Evolutionary conservation across 1,284 basidiomycete genomes (phyloP).

Genomic region (Ceratobasidium sp.): DNA sequence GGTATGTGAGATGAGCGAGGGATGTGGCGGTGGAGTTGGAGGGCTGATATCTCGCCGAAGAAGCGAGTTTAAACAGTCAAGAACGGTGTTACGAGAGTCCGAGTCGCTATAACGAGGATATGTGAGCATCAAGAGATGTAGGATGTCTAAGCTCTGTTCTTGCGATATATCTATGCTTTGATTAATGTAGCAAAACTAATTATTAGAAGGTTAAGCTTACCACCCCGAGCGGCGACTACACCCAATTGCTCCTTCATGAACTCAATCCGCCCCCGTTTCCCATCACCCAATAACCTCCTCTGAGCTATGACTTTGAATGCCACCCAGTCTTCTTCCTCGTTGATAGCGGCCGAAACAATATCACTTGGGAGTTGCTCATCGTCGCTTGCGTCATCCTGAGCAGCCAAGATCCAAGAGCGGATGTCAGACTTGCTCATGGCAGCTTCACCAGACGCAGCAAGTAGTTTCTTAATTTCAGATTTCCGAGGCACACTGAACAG

Average conservation of each 20-base stretch:
- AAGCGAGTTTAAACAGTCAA: conserved; percentile 56
- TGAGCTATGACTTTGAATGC: conserved; percentile 68
- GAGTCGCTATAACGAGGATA: conserved; percentile 83
- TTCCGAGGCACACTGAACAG: conserved; percentile 45
- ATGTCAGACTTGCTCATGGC: conserved; percentile 61
- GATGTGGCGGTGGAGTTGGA: conserved; percentile 23
- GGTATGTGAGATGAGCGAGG: conserved; percentile 35
- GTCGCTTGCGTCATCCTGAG: conserved; percentile 50
- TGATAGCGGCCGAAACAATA: conserved; percentile 26
- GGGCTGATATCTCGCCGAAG: conserved; percentile 28
- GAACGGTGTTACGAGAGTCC: conserved; percentile 76
- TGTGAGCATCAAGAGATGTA: conserved; percentile 77
- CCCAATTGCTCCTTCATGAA: conserved; percentile 75
- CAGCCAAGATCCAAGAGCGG: conserved; percentile 60
- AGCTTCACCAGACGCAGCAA: conserved; percentile 41
- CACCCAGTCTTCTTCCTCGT: conserved; percentile 64
- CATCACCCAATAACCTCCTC: conserved; percentile 64
- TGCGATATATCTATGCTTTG: conserved; percentile 69
- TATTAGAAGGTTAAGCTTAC: conserved; percentile 58
- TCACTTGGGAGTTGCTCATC: conserved; percentile 53
- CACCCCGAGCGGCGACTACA: conserved; percentile 70
- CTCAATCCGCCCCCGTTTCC: conserved; percentile 67
- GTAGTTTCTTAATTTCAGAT: conserved; percentile 42
- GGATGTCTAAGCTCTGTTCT: conserved; percentile 76
- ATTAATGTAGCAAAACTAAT: background rate